Evolutionary conservation across 2,329 filamentous ascomycete species (phyloP), one percentile per base, ranked within the genome.

Genomic region (Delphinella strobiligena): DNA sequence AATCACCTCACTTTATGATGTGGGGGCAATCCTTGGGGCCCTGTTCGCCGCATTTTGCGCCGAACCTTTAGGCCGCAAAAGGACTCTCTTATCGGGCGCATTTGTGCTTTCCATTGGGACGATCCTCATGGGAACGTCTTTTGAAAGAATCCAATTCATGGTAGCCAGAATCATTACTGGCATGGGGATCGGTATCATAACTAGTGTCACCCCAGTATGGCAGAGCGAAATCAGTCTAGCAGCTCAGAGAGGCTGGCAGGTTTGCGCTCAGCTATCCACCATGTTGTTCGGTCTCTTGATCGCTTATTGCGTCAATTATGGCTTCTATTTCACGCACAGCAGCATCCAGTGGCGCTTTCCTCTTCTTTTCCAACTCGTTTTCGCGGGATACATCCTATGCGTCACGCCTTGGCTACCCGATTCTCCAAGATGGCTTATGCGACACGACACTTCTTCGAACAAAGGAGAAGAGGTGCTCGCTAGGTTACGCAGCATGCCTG

Each of bases 261-360:
- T 56, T 8, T 54, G 47, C 14, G 52, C 49, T 31, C 49, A 55
- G 36, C 36, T 51, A 19, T 51, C 46, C 15, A 51, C 46, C 19
- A 51, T 55, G 47, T 33, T 53, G 18, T 44, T 51, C 19, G 51
- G 54, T 1, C 34, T 54, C 5, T 36, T 50, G 44, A 17, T 54
- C 19, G 33, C 43, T 7, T 49, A 50, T 16, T 48, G 45, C 45
- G 45, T 51, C 36, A 49, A 49, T 31, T 38, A 54, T 46, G 55
- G 47, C 12, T 51, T 55, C 12, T 54, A 49, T 33, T 52, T 54
- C 35, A 42, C 47, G 11, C 38, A 49, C 27, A 62, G 60, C 12
- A 67, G 62, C 5, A 67, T 66, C 64, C 62, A 64, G 11, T 69
- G 65, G 65, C 51, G 65, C 32, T 52, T 59, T 4, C 66, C 66